Evolutionary conservation across 768 basidiomycete genomes (phyloP).

Genomic region (Boletus sp.): DNA sequence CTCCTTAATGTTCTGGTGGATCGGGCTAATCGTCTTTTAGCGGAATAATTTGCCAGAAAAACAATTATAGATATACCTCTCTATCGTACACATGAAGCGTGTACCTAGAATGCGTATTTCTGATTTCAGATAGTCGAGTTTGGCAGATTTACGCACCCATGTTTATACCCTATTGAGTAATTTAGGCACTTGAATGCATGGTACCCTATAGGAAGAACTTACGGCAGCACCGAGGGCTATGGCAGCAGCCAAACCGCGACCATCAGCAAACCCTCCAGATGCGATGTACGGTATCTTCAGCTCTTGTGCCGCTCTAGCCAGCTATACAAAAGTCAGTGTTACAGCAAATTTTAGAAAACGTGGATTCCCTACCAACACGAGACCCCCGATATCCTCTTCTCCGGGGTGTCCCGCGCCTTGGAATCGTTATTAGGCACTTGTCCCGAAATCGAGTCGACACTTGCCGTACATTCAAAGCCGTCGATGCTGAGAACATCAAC

Average conservation of each 20-base stretch:
- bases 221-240: constrained; percentile 80
- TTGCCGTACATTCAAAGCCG: constrained; percentile 77
- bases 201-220: constrained; percentile 29
- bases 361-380: constrained; percentile 61
- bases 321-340: constrained; percentile 39
- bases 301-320: constrained; percentile 84
- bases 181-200: not conserved
- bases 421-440: constrained; percentile 5
- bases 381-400: constrained; percentile 87
- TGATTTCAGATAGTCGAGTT: not conserved
- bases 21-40: constrained; percentile 51
- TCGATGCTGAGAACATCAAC: constrained; percentile 91
- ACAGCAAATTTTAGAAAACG: not conserved
- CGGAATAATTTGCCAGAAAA: not conserved
- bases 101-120: constrained; percentile 45
- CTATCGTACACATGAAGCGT: constrained; percentile 89
- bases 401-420: constrained; percentile 94
- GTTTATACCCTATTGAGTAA: constrained; percentile 65
- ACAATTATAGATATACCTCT: constrained; percentile 50
- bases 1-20: constrained; percentile 88
- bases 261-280: constrained; percentile 88
- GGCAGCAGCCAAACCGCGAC: constrained; percentile 77
- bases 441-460: not conserved
- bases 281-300: constrained; percentile 85
- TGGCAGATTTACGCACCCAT: constrained; percentile 49